phyloP scores from a whole-genome alignment of 345 rosid genomes.

The rapeseed (Brassica napus) region Da-Ae NC_063439.1:22958501-22959000 shows the following conservation, averaged over 20 bases:
- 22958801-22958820: background rate
- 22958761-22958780: conserved; percentile 76
- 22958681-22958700: conserved; percentile 72
- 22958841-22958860: conserved; percentile 54
- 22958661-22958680: background rate
- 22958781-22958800: conserved; percentile 54
- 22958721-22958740: conserved; percentile 90
- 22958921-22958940: conserved; percentile 56
- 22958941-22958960: background rate
- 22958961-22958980: background rate
- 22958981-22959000: conserved; percentile 13
- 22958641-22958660: background rate
- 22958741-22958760: conserved; percentile 68
- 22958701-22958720: conserved; percentile 62
- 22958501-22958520: conserved; percentile 44
- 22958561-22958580: conserved; percentile 99
- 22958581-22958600: conserved; percentile 61
- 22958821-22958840: conserved; percentile 2
- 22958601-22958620: conserved; percentile 61
- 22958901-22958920: conserved; percentile 91
- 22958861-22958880: conserved; percentile 68
- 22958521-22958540: conserved; percentile 73
- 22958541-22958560: conserved; percentile 78
- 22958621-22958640: background rate
- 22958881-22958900: conserved; percentile 90